Evolutionary conservation across 768 basidiomycete species (phyloP).

Genomic region (Sarcodon aspratus): DNA sequence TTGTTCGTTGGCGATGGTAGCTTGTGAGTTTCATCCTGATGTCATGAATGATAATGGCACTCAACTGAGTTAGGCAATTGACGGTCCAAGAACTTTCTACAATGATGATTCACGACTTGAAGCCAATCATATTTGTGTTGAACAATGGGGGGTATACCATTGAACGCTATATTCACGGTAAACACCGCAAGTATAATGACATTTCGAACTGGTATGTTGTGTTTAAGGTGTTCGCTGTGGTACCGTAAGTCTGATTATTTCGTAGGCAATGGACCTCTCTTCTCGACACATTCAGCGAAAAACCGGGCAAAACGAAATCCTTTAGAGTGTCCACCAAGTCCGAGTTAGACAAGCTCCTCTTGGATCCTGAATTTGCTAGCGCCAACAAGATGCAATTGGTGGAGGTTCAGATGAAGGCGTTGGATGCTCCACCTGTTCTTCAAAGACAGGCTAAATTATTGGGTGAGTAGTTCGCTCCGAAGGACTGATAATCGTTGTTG

Average conservation of each 20-base stretch:
- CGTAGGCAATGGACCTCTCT: conserved; percentile 53
- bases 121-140: conserved; percentile 76
- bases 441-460: conserved; percentile 39
- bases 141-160: conserved; percentile 85
- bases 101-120: conserved; percentile 63
- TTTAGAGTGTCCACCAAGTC: conserved; percentile 57
- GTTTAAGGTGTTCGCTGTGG: background rate
- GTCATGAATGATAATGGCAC: conserved; percentile 2
- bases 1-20: conserved; percentile 83
- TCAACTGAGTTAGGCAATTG: conserved; percentile 40
- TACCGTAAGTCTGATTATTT: background rate
- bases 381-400: conserved; percentile 68
- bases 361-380: conserved; percentile 44
- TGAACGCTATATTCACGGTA: conserved; percentile 68
- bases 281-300: conserved; percentile 46
- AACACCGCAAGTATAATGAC: conserved; percentile 72
- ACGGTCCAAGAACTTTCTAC: conserved; percentile 78
- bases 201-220: conserved; percentile 53
- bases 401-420: conserved; percentile 64
- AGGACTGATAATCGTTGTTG: too few relatives aligned
- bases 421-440: conserved; percentile 62
- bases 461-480: too few relatives aligned
- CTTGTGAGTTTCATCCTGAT: conserved; percentile 33
- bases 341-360: conserved; percentile 60
- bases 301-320: conserved; percentile 37